phyloP scores from a whole-genome alignment of 768 basidiomycete genomes.

The Agrocybe praecox region DNA sequence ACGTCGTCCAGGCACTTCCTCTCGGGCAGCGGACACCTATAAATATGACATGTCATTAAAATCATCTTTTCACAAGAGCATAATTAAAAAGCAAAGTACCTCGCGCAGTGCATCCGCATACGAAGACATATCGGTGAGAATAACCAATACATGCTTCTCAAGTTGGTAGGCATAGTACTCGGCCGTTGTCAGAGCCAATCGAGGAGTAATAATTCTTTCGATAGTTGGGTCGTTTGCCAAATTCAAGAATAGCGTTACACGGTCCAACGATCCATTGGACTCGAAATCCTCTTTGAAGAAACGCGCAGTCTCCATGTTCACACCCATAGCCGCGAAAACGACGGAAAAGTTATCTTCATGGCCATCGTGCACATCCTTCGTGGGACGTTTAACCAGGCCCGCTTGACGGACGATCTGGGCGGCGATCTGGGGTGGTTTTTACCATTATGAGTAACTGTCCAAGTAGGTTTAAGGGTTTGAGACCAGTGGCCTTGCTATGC shows the following conservation, averaged over 20 bases:
- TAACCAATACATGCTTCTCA: slow-evolving; percentile 99
- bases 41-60: slow-evolving; percentile 9
- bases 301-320: slow-evolving; percentile 99
- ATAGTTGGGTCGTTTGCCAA: slow-evolving; percentile 99
- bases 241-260: slow-evolving; percentile 98
- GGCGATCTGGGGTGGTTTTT: slow-evolving; percentile 69
- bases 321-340: slow-evolving; percentile 99
- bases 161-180: slow-evolving; percentile 99
- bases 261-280: slow-evolving; percentile 96
- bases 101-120: slow-evolving; percentile 97
- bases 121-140: slow-evolving; percentile 98
- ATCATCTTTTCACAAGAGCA: slow-evolving; percentile 2
- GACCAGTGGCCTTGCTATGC: slow-evolving; percentile 2
- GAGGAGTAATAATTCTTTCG: slow-evolving; percentile 99
- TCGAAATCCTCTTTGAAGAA: slow-evolving; percentile 99
- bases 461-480: background rate
- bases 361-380: slow-evolving; percentile 96
- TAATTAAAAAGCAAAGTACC: slow-evolving; percentile 44
- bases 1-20: slow-evolving; percentile 99
- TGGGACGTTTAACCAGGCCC: slow-evolving; percentile 94
- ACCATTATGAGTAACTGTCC: background rate
- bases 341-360: slow-evolving; percentile 99
- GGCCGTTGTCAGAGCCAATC: slow-evolving; percentile 95
- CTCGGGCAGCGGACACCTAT: slow-evolving; percentile 95
- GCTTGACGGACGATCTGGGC: slow-evolving; percentile 99